Base-by-base conservation (phyloP, 176 grass and related monocot genomes). In the Musa itinerans region DNA sequence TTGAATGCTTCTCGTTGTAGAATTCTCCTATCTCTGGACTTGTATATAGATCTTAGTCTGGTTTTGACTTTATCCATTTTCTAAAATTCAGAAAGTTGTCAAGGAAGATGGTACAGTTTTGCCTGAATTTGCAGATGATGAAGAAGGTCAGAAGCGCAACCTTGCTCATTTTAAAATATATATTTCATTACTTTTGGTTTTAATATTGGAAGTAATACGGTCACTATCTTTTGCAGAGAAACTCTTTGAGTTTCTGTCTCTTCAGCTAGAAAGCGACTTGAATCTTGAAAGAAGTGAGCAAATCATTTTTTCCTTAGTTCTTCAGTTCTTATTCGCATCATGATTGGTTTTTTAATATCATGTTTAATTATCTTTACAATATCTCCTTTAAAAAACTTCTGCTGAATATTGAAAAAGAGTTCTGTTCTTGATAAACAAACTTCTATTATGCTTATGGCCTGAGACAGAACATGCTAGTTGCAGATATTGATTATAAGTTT, bases 261-360 rank as follows among this genome's bases (percentile, higher is more conserved):
- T 98, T 76, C 84, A 98, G 72, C 75, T 98, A 34, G 90, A 98
- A 76, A 98, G 94, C 78, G 88, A 86, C 78, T 83, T 98, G 74
- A 89, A 98, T 81, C 76, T 93, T 16, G 83, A 93, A 82, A 91
- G 80, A 93, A 91, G 94, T 97, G 79, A 90, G 74, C 49, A 2
- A 34, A 34, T 20, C 10, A 22, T 8, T 16, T 49, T 49, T n/a
- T 83, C 73, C 59, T 66, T 9, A 1, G 58, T 71, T 66, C 15
- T 12, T n/a, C 2, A 43, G 34, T 43, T 43, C 34, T 43, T 43
- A 43, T 43, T 43, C 34, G 6, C 3, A 43, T 43, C 34, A 43
- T 43, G 34, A 43, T 43, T 43, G 34, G 4, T 5, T 43, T 43
- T 43, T 43, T 6, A 43, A 43, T 43, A 43, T 43, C 34, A 43